A percentile compares a stretch with the other conserved stretches of the same genome.
Evolutionary conservation across 169 alveolate genomes (phyloP).

Genomic region (Babesia caballi): DNA sequence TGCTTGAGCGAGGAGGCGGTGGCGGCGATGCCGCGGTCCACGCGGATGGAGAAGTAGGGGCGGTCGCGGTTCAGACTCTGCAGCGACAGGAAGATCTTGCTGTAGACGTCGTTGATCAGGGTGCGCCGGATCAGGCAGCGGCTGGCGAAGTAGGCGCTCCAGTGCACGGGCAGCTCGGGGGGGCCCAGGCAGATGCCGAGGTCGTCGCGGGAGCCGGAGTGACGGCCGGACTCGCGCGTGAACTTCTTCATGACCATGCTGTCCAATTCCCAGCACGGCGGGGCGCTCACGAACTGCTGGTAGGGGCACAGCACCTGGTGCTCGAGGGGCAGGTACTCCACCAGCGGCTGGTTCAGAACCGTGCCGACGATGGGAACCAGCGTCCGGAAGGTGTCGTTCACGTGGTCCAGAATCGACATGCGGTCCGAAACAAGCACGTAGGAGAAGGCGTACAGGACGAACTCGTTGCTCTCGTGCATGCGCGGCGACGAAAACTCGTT

Average conservation of each 20-base stretch:
- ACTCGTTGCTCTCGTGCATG: not conserved
- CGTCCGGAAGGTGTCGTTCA: constrained; percentile 32
- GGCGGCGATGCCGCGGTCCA: constrained; percentile 56
- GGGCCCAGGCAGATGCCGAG: constrained; percentile 43
- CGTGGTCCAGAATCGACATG: constrained; percentile 1
- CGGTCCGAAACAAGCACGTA: constrained; percentile 44
- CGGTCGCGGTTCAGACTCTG: constrained; percentile 34
- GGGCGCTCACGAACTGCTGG: constrained; percentile 2
- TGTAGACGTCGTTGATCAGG: constrained; percentile 56
- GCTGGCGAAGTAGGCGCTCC: constrained; percentile 42
- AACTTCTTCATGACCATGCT: not conserved
- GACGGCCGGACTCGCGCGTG: not conserved
- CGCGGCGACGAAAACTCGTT: not conserved
- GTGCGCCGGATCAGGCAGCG: constrained; percentile 32
- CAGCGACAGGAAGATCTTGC: constrained; percentile 50
- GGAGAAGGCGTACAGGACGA: constrained; percentile 15
- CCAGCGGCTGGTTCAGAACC: constrained; percentile 54
- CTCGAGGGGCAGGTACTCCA: constrained; percentile 50
- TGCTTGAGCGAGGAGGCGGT: constrained; percentile 28
- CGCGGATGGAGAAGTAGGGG: constrained; percentile 63
- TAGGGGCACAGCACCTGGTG: constrained; percentile 1
- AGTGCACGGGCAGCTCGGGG: constrained; percentile 49
- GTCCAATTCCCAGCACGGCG: constrained; percentile 4
- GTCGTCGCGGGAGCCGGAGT: not conserved
- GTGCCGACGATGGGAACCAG: constrained; percentile 56